Conservation (phyloP, 768 basidiomycete genomes). For the Coprinopsis marcescibilis region DNA sequence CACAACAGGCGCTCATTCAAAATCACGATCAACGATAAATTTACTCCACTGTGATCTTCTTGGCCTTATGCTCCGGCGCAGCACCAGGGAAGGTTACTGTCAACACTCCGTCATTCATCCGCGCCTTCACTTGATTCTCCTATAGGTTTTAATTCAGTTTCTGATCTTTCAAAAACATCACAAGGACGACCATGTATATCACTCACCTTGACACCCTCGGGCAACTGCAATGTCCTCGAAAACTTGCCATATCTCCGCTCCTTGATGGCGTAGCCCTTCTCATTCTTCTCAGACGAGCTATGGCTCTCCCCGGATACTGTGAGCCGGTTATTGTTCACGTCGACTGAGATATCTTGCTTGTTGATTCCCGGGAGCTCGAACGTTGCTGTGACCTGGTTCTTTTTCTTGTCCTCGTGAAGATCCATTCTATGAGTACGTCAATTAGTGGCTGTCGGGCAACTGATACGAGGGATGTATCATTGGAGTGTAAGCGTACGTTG, state of each 20-base stretch:
- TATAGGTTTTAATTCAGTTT: too few relatives aligned
- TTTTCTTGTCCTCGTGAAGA: conserved; percentile 36
- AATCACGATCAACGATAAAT: too few relatives aligned
- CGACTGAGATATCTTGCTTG: conserved; percentile 38
- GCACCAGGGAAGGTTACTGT: conserved; percentile 44
- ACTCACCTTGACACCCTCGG: conserved; percentile 24
- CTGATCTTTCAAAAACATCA: too few relatives aligned
- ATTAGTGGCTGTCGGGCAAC: neutral
- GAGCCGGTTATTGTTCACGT: conserved; percentile 43
- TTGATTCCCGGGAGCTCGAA: conserved; percentile 57
- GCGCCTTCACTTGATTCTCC: conserved; percentile 21
- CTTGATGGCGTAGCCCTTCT: conserved; percentile 27
- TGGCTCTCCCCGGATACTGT: conserved; percentile 47
- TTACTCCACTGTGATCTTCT: conserved; percentile 28
- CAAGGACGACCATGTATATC: too few relatives aligned
- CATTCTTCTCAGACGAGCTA: conserved; percentile 25
- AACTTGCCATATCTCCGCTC: conserved; percentile 41
- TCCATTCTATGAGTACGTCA: conserved; percentile 34
- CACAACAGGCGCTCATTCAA: too few relatives aligned
- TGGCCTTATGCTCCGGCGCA: conserved; percentile 20
- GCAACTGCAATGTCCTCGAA: conserved; percentile 37
- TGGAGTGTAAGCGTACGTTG: conserved; percentile 18
- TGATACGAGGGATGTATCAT: neutral
- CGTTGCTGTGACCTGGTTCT: conserved; percentile 40
- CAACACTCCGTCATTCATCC: conserved; percentile 42